Evolutionary conservation across 2,329 filamentous ascomycete species (phyloP).

Genomic region (Septoria linicola): DNA sequence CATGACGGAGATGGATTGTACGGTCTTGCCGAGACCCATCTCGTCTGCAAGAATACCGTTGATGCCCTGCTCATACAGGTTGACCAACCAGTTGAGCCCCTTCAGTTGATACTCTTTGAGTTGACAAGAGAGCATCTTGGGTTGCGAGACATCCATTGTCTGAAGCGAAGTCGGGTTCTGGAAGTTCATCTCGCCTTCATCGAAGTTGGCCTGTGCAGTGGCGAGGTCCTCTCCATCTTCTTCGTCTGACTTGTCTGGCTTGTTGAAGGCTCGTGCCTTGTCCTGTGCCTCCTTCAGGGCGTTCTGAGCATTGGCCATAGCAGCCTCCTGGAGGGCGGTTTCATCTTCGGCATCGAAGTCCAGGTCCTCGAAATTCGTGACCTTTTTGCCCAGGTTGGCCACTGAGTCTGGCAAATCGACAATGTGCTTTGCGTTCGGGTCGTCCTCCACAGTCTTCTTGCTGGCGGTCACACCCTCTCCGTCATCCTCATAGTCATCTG

Average conservation of each 20-base stretch:
- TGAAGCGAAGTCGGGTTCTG: constrained; percentile 95
- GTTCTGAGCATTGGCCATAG: constrained; percentile 92
- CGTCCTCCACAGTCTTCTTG: constrained; percentile 47
- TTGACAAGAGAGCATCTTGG: constrained; percentile 87
- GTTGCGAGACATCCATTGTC: constrained; percentile 90
- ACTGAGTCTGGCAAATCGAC: constrained; percentile 51
- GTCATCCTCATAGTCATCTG: constrained; percentile 86
- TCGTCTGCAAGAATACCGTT: constrained; percentile 98
- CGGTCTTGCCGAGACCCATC: constrained; percentile 99
- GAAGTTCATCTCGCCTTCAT: constrained; percentile 99
- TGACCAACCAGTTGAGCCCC: constrained; percentile 98
- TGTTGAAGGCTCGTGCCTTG: constrained; percentile 90
- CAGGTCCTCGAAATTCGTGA: constrained; percentile 90
- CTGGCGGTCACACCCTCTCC: constrained; percentile 67
- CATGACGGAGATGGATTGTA: constrained; percentile 99
- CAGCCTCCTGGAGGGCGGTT: constrained; percentile 72
- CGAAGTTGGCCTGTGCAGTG: constrained; percentile 56
- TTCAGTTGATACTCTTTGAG: constrained; percentile 99
- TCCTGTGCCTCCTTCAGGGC: constrained; percentile 92
- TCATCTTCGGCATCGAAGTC: constrained; percentile 97
- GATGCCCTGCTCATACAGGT: constrained; percentile 98
- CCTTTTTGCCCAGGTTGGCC: constrained; percentile 61
- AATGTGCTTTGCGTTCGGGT: constrained; percentile 44
- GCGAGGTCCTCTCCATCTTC: constrained; percentile 51
- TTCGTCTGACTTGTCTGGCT: constrained; percentile 50